Percentiles rank a stretch among this genome's conserved stretches.
Conservation (phyloP, 2,329 filamentous ascomycete species). For the Penicillium brevicompactum region DNA sequence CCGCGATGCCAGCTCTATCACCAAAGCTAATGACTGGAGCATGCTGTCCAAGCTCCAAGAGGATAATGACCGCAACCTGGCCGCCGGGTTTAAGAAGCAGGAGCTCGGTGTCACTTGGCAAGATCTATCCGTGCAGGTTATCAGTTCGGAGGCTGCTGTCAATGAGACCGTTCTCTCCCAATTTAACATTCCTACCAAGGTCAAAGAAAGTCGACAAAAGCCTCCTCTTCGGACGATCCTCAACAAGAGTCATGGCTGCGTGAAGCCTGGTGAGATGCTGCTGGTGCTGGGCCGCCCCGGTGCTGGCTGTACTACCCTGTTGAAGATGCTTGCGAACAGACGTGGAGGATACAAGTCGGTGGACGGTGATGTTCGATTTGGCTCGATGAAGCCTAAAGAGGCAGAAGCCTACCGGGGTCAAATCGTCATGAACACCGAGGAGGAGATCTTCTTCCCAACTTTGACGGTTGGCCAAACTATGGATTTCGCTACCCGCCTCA, state of each 20-base stretch:
- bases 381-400: constrained; percentile 46
- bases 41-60: constrained; percentile 53
- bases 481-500: constrained; percentile 60
- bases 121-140: constrained; percentile 64
- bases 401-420: constrained; percentile 56
- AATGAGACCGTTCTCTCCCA: constrained; percentile 67
- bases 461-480: constrained; percentile 56
- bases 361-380: constrained; percentile 61
- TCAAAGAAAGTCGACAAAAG: constrained; percentile 57
- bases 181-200: constrained; percentile 57
- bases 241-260: constrained; percentile 66
- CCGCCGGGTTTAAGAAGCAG: constrained; percentile 51
- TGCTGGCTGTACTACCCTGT: constrained; percentile 69
- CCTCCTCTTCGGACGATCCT: constrained; percentile 66
- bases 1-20: constrained; percentile 2
- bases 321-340: constrained; percentile 70
- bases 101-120: constrained; percentile 67
- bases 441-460: constrained; percentile 55
- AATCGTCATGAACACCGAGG: constrained; percentile 59
- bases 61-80: constrained; percentile 46
- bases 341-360: constrained; percentile 61
- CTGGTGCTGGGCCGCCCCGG: constrained; percentile 70
- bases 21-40: constrained; percentile 49
- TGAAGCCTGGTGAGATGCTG: constrained; percentile 73
- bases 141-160: constrained; percentile 63